These are phyloP conservation scores for Penium margaritaceum DNA, from an alignment of 139 green algal genomes.

Conservation along the genomic window DNA sequence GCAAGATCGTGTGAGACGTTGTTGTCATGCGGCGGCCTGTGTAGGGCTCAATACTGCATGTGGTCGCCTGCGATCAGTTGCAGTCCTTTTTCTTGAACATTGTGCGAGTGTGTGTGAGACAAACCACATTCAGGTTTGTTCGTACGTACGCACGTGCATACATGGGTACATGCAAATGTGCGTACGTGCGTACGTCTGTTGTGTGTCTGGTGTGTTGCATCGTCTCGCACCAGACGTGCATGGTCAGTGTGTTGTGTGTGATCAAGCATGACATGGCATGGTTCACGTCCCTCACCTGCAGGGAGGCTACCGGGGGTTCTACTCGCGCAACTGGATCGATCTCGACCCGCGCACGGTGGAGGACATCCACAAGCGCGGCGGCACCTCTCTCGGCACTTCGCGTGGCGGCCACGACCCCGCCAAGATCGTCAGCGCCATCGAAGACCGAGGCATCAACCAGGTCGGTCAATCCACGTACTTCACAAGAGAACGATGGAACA, in stretches of 20 bases:
- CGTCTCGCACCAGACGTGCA: not conserved
- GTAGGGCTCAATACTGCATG: no score
- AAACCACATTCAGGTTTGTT: no score
- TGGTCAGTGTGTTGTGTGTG: not conserved
- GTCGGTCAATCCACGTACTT: no score
- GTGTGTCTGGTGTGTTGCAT: not conserved
- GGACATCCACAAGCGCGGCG: conserved; percentile 88
- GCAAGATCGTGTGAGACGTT: no score
- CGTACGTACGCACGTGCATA: no score
- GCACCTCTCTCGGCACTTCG: conserved; percentile 90
- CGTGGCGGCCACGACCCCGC: conserved; percentile 82
- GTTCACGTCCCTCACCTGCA: conserved; percentile 32
- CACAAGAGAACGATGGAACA: no score
- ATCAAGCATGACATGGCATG: no score
- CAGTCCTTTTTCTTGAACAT: no score
- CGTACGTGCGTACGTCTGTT: not conserved
- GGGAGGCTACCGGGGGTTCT: conserved; percentile 80
- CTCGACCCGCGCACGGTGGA: conserved; percentile 77
- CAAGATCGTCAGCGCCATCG: conserved; percentile 91
- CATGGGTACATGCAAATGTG: no score
- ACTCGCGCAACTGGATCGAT: conserved; percentile 56
- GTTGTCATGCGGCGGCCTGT: no score
- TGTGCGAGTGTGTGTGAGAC: no score
- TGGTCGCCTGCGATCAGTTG: no score
- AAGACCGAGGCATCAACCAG: conserved; percentile 93